Percentiles rank a stretch among this genome's conserved stretches.
Evolutionary conservation across 1,139 yeast species (phyloP).

Genomic region (Taphrina betulina): DNA sequence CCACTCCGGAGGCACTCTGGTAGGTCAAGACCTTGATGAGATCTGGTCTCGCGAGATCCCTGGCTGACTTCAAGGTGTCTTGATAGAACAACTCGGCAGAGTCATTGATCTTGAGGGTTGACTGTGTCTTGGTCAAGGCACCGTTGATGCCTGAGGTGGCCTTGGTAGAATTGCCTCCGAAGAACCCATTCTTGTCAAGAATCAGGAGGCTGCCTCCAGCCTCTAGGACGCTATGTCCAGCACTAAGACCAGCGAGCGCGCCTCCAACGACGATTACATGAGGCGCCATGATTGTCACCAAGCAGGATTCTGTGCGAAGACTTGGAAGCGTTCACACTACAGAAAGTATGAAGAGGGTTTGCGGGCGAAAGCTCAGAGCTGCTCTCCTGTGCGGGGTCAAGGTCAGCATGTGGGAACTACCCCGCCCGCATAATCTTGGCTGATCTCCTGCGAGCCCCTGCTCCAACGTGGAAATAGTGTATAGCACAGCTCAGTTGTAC

Average conservation of each 20-base stretch:
- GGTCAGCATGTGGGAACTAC: too few relatives aligned
- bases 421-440: too few relatives aligned
- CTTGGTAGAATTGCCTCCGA: constrained; percentile 77
- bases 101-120: constrained; percentile 53
- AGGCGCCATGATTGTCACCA: constrained; percentile 17
- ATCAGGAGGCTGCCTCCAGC: constrained; percentile 53
- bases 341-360: too few relatives aligned
- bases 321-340: too few relatives aligned
- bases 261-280: constrained; percentile 68
- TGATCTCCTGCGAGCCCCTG: too few relatives aligned
- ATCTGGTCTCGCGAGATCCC: constrained; percentile 58
- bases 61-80: constrained; percentile 68
- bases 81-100: constrained; percentile 58
- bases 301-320: too few relatives aligned
- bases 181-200: constrained; percentile 45
- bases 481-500: too few relatives aligned
- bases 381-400: too few relatives aligned
- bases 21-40: constrained; percentile 55
- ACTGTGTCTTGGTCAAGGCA: constrained; percentile 63
- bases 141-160: constrained; percentile 86
- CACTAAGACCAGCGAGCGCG: constrained; percentile 76
- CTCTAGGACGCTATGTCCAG: constrained; percentile 64
- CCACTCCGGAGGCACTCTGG: constrained; percentile 55
- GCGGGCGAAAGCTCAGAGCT: too few relatives aligned
- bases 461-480: too few relatives aligned